phyloP scores from a whole-genome alignment of 768 basidiomycete species.

The Serendipita vermifera region DNA sequence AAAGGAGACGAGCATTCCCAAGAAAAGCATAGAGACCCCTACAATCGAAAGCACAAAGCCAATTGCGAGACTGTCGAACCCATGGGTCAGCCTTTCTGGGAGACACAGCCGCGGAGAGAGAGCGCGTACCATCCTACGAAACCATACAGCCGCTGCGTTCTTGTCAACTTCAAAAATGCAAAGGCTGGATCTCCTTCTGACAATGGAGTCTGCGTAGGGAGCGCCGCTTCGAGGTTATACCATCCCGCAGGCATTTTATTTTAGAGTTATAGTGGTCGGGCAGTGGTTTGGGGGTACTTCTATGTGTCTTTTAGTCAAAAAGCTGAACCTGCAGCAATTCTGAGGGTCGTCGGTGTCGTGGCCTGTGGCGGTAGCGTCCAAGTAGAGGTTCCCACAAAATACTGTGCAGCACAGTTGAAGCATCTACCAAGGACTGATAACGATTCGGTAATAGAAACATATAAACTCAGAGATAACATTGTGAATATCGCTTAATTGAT shows the following conservation, averaged over 20 bases:
- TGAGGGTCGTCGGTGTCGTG: no score
- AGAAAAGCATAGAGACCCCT: constrained; percentile 62
- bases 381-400: no score
- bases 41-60: constrained; percentile 75
- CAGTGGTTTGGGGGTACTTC: no score
- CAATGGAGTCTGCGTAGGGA: constrained; percentile 56
- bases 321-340: no score
- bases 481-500: no score
- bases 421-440: no score
- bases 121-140: constrained; percentile 63
- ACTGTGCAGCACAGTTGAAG: no score
- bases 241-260: constrained; percentile 9
- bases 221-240: constrained; percentile 36
- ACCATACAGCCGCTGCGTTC: constrained; percentile 73
- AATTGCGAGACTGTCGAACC: constrained; percentile 41
- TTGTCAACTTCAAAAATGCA: constrained; percentile 60
- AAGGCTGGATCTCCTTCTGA: constrained; percentile 88
- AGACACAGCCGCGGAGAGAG: constrained; percentile 1
- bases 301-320: no score
- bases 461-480: no score
- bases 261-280: no score
- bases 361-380: no score
- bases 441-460: no score
- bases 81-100: neutral
- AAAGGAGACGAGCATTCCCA: constrained; percentile 56